Evolutionary conservation across 148 eudicot genomes (phyloP).

Genomic region (Euryodendron excelsum): DNA sequence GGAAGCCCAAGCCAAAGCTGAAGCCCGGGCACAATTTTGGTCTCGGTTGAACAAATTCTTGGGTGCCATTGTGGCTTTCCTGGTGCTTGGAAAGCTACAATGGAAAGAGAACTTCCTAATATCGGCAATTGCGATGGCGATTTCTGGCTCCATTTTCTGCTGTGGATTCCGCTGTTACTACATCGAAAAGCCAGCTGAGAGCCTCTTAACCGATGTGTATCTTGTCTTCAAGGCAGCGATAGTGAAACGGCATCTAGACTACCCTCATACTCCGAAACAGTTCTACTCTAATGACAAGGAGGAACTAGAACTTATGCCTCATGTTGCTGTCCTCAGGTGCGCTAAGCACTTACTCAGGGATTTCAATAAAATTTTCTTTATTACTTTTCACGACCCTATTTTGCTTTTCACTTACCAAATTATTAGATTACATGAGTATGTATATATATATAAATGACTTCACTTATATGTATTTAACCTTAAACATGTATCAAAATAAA

Average conservation of each 20-base stretch:
- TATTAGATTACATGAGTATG: no score
- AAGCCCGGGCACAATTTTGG: neutral
- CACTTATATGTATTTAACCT: no score
- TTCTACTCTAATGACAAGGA: neutral
- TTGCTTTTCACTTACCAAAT: no score
- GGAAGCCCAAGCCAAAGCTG: neutral
- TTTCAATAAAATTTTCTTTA: no score
- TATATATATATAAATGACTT: no score
- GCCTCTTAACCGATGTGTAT: neutral
- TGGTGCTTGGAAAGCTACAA: no score
- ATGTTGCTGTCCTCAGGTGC: neutral
- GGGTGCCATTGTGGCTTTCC: neutral
- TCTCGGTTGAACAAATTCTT: neutral
- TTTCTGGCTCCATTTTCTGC: neutral
- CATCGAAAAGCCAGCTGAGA: neutral
- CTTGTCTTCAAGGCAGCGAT: neutral
- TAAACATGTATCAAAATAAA: no score
- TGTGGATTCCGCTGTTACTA: neutral
- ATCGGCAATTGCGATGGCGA: neutral
- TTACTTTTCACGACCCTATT: no score
- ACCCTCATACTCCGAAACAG: neutral
- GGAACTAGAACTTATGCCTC: neutral
- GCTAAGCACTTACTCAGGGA: neutral
- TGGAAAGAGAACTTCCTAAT: neutral
- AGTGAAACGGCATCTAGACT: neutral